Evolutionary conservation across 1,284 basidiomycete species (phyloP).

Genomic region (Coriolopsis trogii): DNA sequence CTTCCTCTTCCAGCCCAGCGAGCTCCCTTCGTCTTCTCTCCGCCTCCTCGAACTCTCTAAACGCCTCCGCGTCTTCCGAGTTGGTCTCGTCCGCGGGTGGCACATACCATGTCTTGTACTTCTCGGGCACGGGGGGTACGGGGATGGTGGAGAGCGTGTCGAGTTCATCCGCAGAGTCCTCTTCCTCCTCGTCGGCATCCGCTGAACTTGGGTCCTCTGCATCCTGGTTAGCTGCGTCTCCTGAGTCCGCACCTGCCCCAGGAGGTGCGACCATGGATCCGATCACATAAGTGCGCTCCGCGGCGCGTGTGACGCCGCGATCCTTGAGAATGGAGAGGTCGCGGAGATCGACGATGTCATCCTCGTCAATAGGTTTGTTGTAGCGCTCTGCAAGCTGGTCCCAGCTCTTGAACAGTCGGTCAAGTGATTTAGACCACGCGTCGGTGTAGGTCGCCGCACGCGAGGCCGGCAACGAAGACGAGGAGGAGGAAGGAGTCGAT

Average conservation of each 20-base stretch:
- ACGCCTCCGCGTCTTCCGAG: constrained; percentile 58
- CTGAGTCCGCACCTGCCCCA: constrained; percentile 30
- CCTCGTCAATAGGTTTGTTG: constrained; percentile 65
- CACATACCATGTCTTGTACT: constrained; percentile 34
- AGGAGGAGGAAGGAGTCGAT: constrained; percentile 31
- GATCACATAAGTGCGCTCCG: constrained; percentile 44
- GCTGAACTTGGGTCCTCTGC: constrained; percentile 41
- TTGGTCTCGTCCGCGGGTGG: constrained; percentile 48
- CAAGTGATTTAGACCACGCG: constrained; percentile 16
- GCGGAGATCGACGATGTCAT: constrained; percentile 73
- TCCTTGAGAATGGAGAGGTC: constrained; percentile 64
- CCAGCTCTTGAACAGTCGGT: constrained; percentile 65
- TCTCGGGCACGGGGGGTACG: constrained; percentile 5
- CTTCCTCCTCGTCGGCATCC: constrained; percentile 30
- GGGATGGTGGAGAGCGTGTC: constrained; percentile 11
- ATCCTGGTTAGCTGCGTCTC: constrained; percentile 44
- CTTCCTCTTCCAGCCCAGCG: constrained; percentile 47
- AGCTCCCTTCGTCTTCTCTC: constrained; percentile 53
- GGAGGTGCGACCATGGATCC: constrained; percentile 45
- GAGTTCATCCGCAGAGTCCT: constrained; percentile 20
- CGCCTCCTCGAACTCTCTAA: constrained; percentile 66
- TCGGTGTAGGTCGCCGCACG: constrained; percentile 3
- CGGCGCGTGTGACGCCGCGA: constrained; percentile 60
- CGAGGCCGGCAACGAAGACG: constrained; percentile 29
- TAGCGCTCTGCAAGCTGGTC: constrained; percentile 67